Base-by-base conservation (phyloP, 2,329 filamentous ascomycete genomes). In the Fusarium pseudograminearum region DNA sequence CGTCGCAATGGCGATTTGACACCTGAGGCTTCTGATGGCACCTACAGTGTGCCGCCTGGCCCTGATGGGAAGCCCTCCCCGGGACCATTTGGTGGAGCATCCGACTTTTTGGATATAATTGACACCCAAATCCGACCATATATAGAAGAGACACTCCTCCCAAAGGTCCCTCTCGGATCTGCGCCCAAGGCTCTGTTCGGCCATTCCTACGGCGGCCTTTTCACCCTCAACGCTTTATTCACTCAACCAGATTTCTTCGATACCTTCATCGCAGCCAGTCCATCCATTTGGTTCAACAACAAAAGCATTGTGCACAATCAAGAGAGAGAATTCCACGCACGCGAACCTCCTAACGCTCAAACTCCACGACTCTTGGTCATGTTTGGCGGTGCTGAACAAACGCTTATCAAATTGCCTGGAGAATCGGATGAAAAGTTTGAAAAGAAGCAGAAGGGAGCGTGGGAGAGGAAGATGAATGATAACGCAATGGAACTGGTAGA, bases 201-300 rank as follows among this genome's bases (percentile, higher is more conserved):
- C 0, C 84, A 86, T 58, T 86, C 83, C 0, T 84, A 83, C 41
- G 83, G 83, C 4, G 84, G 83, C 0, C 71, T 86, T 0, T 85
- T 86, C 44, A 73, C 78, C 4, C 75, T 86, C 0, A 82, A 85
- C 56, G 75, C 80, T 0, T 75, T 85, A 0, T 81, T 83, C 59
- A 81, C 77, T 1, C 74, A 75, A 5, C 80, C 82, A 0, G 69
- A 71, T 3, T 72, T 77, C 2, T 86, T 85, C 57, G 78, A 84
- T 44, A 79, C 77, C 2, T 84, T 80, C 54, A 78, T 85, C 16
- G 80, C 80, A 3, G 81, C 81, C 2, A 85, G 83, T 31, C 84
- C 83, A 0, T 81, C 80, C 0, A 80, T 85, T 15, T 84, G 80
- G 79, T 86, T 83, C 79, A 84, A 84, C 64, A 67, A 81, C 24